A percentile compares a stretch with the other conserved stretches of the same genome.
Conservation (phyloP, 139 green algal genomes). For the Picochlorum sp. region DNA sequence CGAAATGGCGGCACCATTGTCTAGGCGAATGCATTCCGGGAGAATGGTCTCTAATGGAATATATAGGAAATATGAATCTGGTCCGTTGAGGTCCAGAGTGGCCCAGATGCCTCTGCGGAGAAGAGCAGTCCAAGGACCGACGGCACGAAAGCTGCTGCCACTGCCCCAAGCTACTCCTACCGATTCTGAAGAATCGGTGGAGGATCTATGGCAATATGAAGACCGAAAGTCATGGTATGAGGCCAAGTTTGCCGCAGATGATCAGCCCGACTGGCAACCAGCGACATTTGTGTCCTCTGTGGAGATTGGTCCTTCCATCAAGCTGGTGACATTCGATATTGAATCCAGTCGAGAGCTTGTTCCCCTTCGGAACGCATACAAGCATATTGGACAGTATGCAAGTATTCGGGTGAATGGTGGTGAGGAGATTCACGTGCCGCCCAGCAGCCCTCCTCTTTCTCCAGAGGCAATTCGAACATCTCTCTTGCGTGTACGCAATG, state of each 20-base stretch:
- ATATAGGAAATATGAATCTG: too few relatives aligned
- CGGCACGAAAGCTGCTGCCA: background rate
- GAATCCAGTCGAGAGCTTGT: constrained; percentile 72
- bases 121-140: too few relatives aligned
- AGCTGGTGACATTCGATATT: constrained; percentile 46
- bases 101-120: too few relatives aligned
- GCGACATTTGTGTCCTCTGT: constrained; percentile 38
- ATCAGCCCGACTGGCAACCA: constrained; percentile 68
- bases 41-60: too few relatives aligned
- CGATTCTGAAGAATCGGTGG: background rate
- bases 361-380: constrained; percentile 68
- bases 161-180: background rate
- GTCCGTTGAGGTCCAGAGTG: too few relatives aligned
- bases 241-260: constrained; percentile 20
- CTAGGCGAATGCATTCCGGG: too few relatives aligned
- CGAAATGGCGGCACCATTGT: too few relatives aligned
- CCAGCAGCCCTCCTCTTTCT: constrained; percentile 29
- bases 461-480: constrained; percentile 36
- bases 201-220: constrained; percentile 28
- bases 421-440: constrained; percentile 15
- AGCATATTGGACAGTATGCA: constrained; percentile 51
- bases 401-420: constrained; percentile 54
- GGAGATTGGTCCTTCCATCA: constrained; percentile 24
- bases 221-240: constrained; percentile 21
- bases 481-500: constrained; percentile 52